Base-by-base conservation (phyloP, 2,329 filamentous ascomycete species). In the Uncinocarpus reesii region DNA sequence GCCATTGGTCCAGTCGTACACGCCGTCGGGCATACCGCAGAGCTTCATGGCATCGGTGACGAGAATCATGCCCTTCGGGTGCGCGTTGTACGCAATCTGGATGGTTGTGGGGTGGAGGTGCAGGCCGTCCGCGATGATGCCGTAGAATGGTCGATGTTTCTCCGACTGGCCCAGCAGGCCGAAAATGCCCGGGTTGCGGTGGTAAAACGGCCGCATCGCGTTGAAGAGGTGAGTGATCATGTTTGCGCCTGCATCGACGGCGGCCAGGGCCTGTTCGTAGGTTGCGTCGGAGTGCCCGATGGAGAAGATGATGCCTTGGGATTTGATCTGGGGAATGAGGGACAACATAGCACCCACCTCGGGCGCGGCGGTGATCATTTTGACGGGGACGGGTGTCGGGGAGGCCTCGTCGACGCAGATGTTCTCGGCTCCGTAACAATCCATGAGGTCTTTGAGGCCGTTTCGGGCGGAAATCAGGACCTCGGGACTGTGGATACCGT, bases 141-240 rank as follows among this genome's bases (percentile, higher is more conserved):
- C 89, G 63, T 90, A 95, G 65, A 77, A 95, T 0, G 88, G 88
- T 44, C 63, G 68, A 10, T 48, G 61, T 13, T 52, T 62, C 55
- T 82, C 76, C 7, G 76, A 76, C 53, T 77, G 77, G 51, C 88
- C 87, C 11, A 95, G 71, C 0, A 93, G 79, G 23, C 89, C 89
- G 62, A 94, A 94, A 57, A 95, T 80, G 31, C 88, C 88, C 0
- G 89, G 88, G 65, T 95, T 88, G 50, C 89, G 83, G 71, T 95
- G 87, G 64, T 92, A 86, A 43, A 94, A 78, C 11, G 87, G 87
- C 0, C 81, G 77, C 88, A 95, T 95, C 21, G 88, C 88, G 63
- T 95, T 95, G 77, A 94, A 95, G 1, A 95, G 74, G 60, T 95
- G 88, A 0, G 88, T 95, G 56, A 95, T 84, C 86, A 93, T 94